Base-by-base conservation (phyloP, 176 grass and related monocot genomes). In the Oryza rufipogon region DNA sequence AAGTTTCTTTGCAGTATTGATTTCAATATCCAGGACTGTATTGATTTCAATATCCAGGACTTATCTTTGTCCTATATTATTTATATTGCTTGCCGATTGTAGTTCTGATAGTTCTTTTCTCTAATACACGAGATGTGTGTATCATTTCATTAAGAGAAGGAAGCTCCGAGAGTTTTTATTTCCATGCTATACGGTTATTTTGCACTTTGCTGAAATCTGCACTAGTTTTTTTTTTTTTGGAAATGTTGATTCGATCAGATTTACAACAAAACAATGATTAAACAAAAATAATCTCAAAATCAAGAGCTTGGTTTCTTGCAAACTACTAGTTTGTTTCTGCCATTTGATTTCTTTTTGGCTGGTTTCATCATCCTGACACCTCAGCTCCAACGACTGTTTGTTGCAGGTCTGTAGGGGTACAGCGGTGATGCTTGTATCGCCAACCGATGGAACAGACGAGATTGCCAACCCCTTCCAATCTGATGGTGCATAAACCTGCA, bases 401-500 rank as follows among this genome's bases (percentile, higher is more conserved):
- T 54, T 84, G 78, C 67, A 94, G 92, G 79, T 94, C 68, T 94
- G 92, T 58, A 92, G 92, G 56, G 92, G 90, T 33, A 90, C 92
- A 23, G 92, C 90, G 10, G 92, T 92, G 6, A 94, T 94, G 92
- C 81, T 92, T 0, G 87, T 94, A 20, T 94, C 87, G 3, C 92
- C 92, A 73, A 92, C 89, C 0, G 92, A 94, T 12, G 92, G 92
- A 80, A 94, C 92, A 0, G 89, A 94, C 66, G 87, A 94, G 84
- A 94, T 94, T 64, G 85, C 90, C 23, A 94, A 94, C 65, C 87
- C 92, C 20, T 94, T 94, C 64, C 90, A 94, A 33, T 73, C 90
- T 16, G 92, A 92, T 74, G 92, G 90, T 3, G 85, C 81, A 60
- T 91, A 88, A 75, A 63, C 39, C 32, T 90, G 54, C 26, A 1